phyloP scores from a whole-genome alignment of 345 rosid species.

The Moricandia moricandioides region DNA sequence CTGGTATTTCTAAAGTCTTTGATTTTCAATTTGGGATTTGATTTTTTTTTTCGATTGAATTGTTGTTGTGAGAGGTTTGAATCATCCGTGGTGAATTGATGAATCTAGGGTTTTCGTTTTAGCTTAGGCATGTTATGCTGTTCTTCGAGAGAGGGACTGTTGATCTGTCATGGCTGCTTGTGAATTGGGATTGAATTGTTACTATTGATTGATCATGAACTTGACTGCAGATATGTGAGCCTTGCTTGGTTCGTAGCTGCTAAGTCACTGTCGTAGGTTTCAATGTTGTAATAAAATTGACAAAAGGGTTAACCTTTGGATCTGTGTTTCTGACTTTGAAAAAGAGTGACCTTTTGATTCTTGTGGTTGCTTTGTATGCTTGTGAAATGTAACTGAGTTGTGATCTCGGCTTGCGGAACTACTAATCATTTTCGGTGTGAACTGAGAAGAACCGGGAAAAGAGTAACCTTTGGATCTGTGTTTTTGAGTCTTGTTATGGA shows the following conservation, averaged over 20 bases:
- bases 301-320: not conserved
- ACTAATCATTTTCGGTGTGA: not conserved
- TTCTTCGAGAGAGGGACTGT: not conserved
- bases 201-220: not conserved
- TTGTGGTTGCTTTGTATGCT: constrained; percentile 7
- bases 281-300: not conserved
- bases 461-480: not conserved
- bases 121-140: not conserved
- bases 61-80: constrained; percentile 9
- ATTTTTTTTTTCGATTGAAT: not conserved
- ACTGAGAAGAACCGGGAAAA: not conserved
- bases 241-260: not conserved
- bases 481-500: not conserved
- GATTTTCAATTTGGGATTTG: not conserved
- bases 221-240: not conserved
- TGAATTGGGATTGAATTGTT: not conserved
- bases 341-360: not conserved
- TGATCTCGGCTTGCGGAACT: not conserved
- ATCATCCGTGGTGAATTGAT: not conserved
- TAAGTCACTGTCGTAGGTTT: too few species aligned
- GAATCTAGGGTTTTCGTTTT: constrained; percentile 12
- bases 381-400: not conserved
- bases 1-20: constrained; percentile 40
- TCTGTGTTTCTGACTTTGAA: not conserved
- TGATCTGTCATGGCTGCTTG: not conserved